Conservation (phyloP, 495 filamentous ascomycete species). For the Saxophila tyrrhenica region DNA sequence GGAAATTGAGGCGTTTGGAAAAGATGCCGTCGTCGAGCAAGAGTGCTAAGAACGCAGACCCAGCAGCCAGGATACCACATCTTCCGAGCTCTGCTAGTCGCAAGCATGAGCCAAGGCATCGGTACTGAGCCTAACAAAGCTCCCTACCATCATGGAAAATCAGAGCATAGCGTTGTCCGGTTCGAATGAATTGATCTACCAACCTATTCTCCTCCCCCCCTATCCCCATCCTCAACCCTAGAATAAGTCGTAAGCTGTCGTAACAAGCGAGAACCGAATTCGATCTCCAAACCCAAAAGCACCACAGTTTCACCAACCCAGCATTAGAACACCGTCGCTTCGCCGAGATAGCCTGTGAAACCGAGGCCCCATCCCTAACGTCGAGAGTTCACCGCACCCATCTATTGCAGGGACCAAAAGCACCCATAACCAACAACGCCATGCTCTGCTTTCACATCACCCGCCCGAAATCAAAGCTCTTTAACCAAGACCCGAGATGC, state of each 20-base stretch:
- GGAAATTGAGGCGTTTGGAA: no score
- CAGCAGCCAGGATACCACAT: no score
- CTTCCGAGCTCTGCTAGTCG: no score
- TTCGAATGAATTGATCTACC: neutral
- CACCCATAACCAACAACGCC: neutral
- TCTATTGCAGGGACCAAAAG: no score
- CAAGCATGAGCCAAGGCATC: no score
- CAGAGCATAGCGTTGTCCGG: neutral
- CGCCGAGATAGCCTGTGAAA: neutral
- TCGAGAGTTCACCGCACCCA: neutral
- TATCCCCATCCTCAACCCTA: neutral
- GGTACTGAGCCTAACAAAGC: no score
- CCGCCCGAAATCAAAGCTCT: neutral
- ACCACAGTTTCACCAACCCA: neutral
- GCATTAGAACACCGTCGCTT: neutral
- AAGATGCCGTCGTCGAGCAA: no score
- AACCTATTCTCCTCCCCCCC: neutral
- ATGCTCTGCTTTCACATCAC: neutral
- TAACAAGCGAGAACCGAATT: neutral
- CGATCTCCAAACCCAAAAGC: neutral
- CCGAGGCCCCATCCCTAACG: neutral
- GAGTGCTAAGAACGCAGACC: no score
- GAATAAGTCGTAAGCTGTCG: neutral
- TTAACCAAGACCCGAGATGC: neutral
- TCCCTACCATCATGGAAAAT: no score